Conservation (phyloP, 2,329 filamentous ascomycete species). For the Chaetomium olivaceum region DNA sequence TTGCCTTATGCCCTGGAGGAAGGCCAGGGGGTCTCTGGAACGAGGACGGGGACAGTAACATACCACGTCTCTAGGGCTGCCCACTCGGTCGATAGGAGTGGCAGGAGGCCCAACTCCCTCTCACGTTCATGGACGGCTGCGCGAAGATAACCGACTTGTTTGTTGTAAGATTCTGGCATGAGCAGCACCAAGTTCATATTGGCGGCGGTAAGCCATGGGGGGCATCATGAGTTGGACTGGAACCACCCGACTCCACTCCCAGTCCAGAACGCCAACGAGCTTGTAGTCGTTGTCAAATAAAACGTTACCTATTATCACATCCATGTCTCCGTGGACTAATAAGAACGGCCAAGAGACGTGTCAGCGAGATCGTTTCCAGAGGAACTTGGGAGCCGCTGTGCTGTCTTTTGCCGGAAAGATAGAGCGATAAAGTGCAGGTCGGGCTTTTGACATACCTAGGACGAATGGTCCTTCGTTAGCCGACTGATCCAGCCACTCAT, state of each 20-base stretch:
- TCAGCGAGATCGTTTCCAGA: background rate
- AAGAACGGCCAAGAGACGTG: too few species aligned
- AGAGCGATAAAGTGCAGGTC: too few species aligned
- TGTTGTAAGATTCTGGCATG: background rate
- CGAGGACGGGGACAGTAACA: too few species aligned
- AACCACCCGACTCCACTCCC: slow-evolving; percentile 17
- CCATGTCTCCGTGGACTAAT: slow-evolving; percentile 19
- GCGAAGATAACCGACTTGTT: slow-evolving; percentile 3
- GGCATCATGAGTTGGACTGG: slow-evolving; percentile 13
- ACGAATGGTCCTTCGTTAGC: background rate
- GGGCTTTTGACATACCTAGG: background rate
- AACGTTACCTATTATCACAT: slow-evolving; percentile 1
- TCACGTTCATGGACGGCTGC: slow-evolving; percentile 12
- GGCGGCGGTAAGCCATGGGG: slow-evolving; percentile 4
- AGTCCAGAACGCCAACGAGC: slow-evolving; percentile 13
- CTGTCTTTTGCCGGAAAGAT: too few species aligned
- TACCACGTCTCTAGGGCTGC: slow-evolving; percentile 9
- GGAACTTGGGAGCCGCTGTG: too few species aligned
- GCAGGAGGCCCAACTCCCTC: background rate
- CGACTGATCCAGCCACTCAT: too few species aligned
- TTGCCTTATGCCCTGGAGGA: background rate
- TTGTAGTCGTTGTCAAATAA: slow-evolving; percentile 18
- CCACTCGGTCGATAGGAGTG: slow-evolving; percentile 9
- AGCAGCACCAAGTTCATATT: slow-evolving; percentile 9
- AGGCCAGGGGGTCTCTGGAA: too few species aligned